phyloP scores from a whole-genome alignment of 768 basidiomycete species.

The Hygrocybe punicea region DNA sequence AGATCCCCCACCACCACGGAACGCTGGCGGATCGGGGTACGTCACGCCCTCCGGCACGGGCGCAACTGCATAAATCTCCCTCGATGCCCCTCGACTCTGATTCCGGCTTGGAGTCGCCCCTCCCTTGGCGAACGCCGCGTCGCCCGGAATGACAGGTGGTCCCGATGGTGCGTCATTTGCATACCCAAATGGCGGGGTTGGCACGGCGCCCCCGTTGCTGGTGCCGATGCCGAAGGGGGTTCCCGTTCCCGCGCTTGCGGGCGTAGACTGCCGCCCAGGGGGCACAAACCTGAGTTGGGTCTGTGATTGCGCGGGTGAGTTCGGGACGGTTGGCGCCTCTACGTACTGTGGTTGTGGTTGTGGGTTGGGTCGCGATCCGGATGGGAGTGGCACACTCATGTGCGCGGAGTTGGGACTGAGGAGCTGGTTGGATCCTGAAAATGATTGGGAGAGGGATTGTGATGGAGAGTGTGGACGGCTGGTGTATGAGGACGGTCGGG shows the following conservation, averaged over 20 bases:
- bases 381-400: neutral
- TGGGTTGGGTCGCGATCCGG: neutral
- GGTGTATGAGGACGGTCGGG: neutral
- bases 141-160: neutral
- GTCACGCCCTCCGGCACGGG: neutral
- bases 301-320: slow-evolving; percentile 11
- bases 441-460: neutral
- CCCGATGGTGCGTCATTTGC: neutral
- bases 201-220: no score
- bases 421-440: neutral
- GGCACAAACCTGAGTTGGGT: neutral
- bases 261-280: neutral
- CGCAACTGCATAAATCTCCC: slow-evolving; percentile 1
- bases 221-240: no score
- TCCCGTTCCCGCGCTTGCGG: neutral
- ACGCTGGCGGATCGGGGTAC: neutral
- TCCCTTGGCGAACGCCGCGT: neutral
- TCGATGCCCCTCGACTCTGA: neutral
- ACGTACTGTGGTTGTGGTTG: neutral
- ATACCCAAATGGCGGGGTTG: no score
- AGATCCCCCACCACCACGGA: neutral
- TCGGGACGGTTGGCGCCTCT: neutral
- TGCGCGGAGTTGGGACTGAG: slow-evolving; percentile 2
- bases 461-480: neutral
- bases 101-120: neutral